Percentiles rank a stretch among this genome's conserved stretches.
Conservation (phyloP, 2,329 filamentous ascomycete genomes). For the Blastomyces gilchristii region DNA sequence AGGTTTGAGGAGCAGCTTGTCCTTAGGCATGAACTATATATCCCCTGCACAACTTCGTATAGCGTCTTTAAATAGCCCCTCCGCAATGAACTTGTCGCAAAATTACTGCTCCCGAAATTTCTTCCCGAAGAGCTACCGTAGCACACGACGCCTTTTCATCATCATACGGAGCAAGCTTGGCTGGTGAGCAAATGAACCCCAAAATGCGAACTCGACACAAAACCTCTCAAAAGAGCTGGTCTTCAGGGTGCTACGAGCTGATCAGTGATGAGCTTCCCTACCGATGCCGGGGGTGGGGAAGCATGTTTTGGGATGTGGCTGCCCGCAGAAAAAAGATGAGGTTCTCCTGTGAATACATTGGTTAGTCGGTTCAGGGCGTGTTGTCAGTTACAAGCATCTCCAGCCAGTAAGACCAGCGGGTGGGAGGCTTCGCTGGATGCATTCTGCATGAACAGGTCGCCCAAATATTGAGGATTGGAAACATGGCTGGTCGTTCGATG, state of each 20-base stretch:
- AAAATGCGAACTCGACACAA: not conserved
- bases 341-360: not conserved
- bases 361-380: not conserved
- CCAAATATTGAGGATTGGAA: conserved; percentile 7
- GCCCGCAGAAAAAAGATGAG: not conserved
- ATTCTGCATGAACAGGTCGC: not conserved
- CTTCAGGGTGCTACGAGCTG: not conserved
- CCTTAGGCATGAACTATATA: not conserved
- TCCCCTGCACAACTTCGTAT: not conserved
- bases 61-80: not conserved
- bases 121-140: not conserved
- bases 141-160: not conserved
- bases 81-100: not conserved
- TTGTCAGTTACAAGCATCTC: not conserved
- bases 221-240: not conserved
- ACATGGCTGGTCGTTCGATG: not conserved
- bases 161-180: not conserved
- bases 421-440: no score
- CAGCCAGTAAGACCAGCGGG: not conserved
- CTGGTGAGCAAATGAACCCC: not conserved
- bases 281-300: not conserved
- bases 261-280: not conserved
- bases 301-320: not conserved
- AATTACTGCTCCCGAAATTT: not conserved
- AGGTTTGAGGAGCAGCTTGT: not conserved